Evolutionary conservation across 331 rosid species (phyloP), one percentile per base, ranked within the genome.

Genomic region (Prunus yedoensis): DNA sequence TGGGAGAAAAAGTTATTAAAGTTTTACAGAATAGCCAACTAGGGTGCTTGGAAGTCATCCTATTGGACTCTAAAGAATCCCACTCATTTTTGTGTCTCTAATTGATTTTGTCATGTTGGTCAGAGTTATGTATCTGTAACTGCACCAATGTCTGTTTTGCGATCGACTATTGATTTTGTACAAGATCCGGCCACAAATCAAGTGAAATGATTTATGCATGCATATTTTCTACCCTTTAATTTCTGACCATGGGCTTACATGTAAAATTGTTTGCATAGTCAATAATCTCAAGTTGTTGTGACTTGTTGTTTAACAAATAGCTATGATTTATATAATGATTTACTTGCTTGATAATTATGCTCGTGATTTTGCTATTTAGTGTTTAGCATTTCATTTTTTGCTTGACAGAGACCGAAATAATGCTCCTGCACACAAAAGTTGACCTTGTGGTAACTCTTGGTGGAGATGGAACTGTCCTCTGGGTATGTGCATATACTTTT

Each of bases 401-500:
- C 74, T 82, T 80, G 81, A 60, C 81, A 94, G 97, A 87, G 46
- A 71, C 80, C 66, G 97, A 94, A 81, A 84, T 89, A 50, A 43
- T 49, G 78, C 71, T 10, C 70, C 89, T 94, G 71, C 99, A 94
- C 79, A 78, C 88, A 10, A 90, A 89, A 85, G 93, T 94, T 82
- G 99, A 94, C 84, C 93, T 94, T 57, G 96, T 94, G 73, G 87
- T 88, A 77, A 94, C 99, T 75, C 97, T 92, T 74, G 99, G 97
- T 23, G 97, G 99, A 56, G 99, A 92, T 88, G 99, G 97, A 76
- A 94, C 97, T 56, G 97, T 94, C 67, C 92, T 94, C 70, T 92
- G 96, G 97, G 99, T 92, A 89, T 27, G 97, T 80, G 70, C 53
- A 27, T 43, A 86, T 47, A 66, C 73, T 76, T 60, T 52, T 77